Base-by-base conservation (phyloP, 2,329 filamentous ascomycete species). In the Elsinoe necatrix region DNA sequence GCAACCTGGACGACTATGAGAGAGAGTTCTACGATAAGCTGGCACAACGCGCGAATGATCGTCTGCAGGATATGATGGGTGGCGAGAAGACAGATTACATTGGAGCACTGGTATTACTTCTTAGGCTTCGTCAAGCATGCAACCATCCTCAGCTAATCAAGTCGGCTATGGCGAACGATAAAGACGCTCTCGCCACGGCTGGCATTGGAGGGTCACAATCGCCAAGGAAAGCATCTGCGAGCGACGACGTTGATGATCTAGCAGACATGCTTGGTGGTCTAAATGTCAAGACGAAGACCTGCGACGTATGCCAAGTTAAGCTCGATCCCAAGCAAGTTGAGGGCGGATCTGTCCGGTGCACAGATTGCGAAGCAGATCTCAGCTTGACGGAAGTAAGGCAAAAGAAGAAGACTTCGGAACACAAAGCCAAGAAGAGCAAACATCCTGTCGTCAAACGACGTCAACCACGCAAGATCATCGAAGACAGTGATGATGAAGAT, bases 71-170 rank as follows among this genome's bases (percentile, higher is more conserved):
- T 68, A 95, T 97, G 86, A 91, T 95, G 84, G 82, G 81, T 52
- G 84, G 82, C 5, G 83, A 78, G 25, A 84, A 88, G 66, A 75
- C 91, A 55, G 95, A 90, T 73, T 97, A 97, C 68, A 92, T 95
- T 58, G 95, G 90, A 64, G 93, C 93, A 16, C 82, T 98, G 66
- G 91, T 95, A 11, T 75, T 98, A 59, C 80, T 98, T n/a, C 75
- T 98, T 57, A 85, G 93, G 37, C 77, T 98, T 59, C 81, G 93
- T 59, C 93, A 98, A 70, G 88, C 90, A 18, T 98, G 93, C 71
- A 95, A 98, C 66, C 93, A 98, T 68, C 90, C 91, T 0, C 85
- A 89, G 62, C 77, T 98, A 45, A 86, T 95, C 11, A 88, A 89
- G 62, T 85, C 85, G 61, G 92, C 95, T 66, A 77, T 96, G 57